Evolutionary conservation across 768 basidiomycete genomes (phyloP), one percentile per base, ranked within the genome.

Genomic region (Phylloporus sp.): DNA sequence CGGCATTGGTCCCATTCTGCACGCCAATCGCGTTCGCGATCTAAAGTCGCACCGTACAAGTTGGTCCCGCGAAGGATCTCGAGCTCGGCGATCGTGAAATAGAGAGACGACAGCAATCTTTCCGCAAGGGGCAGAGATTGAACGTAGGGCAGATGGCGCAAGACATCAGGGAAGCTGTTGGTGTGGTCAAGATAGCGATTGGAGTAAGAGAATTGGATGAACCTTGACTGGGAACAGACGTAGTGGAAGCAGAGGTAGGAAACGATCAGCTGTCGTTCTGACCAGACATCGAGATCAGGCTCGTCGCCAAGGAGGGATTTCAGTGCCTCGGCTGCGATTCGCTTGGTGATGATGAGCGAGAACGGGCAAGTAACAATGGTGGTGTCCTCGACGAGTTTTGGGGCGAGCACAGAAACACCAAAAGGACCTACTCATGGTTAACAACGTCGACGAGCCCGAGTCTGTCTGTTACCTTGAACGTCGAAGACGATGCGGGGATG

Each of bases 11-110:
- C 58, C 82, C 84, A 88, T 62, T 94, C 90, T 0, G 59, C 56
- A 48, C 71, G 70, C 86, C 87, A 89, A 5, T 77, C 77, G 4
- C 69, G 68, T 55, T 76, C 67, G 1, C 91, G 80, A 55, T 93
- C 87, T 12, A 76, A 47, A 1, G 88, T 84, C 0, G 92, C 93
- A 3, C 86, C 84, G 56, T 82, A 82, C 3, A 98, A 63, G 65
- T 95, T 95, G 3, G 88, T 88, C 0, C 91, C 93, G 47, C 77
- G 73, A 45, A 97, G 78, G 10, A 83, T 64, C 18, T 80, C 75
- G 16, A 84, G 69, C 63, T 98, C 95, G 15, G 61, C 47, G 0
- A 64, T 42, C 0, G 79, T 79, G 63, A 91, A 97, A 56, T 88
- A 82, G 12, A 93, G 73, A 0, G 93, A 80, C 0, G 94, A 95